A percentile compares a stretch with the other conserved stretches of the same genome.
These are phyloP conservation scores for Scutellaria minor DNA, from an alignment of 257 asterid genomes.

Conservation along the genomic window DNA sequence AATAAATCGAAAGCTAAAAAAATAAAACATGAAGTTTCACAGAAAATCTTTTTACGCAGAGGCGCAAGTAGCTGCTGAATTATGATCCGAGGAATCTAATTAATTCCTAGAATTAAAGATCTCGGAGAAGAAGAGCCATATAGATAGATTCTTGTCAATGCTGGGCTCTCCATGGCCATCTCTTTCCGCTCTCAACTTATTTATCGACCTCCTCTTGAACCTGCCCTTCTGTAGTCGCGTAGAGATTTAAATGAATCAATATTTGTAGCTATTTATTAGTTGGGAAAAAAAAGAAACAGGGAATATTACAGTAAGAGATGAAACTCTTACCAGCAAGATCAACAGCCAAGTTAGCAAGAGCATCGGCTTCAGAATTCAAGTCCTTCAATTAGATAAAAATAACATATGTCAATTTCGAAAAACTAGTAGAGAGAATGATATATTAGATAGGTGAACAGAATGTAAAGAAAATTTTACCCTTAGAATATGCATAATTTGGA, in stretches of 20 bases:
- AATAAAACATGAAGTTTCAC: slow-evolving; percentile 2
- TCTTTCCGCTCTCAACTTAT: slow-evolving; percentile 33
- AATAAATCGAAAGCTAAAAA: background rate
- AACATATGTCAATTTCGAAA: slow-evolving; percentile 15
- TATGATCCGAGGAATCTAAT: slow-evolving; percentile 19
- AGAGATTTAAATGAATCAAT: slow-evolving; percentile 8
- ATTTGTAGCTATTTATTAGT: background rate
- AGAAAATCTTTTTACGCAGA: slow-evolving; percentile 11
- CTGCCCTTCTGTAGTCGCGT: slow-evolving; percentile 64
- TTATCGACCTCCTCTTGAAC: slow-evolving; percentile 71
- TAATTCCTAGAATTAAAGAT: slow-evolving; percentile 12
- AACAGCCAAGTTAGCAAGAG: slow-evolving; percentile 89
- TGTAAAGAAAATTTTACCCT: slow-evolving; percentile 54
- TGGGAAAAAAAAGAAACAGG: background rate
- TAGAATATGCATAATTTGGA: slow-evolving; percentile 72
- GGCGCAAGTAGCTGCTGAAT: slow-evolving; percentile 24
- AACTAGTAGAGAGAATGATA: background rate
- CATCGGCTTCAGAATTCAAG: slow-evolving; percentile 90
- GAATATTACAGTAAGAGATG: background rate
- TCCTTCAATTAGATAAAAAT: slow-evolving; percentile 53
- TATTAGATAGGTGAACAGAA: background rate
- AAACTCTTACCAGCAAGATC: slow-evolving; percentile 71
- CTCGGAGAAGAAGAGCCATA: background rate
- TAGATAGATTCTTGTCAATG: background rate
- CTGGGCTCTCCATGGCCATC: too few relatives aligned